Evolutionary conservation across 768 basidiomycete genomes (phyloP), one percentile per base, ranked within the genome.

Genomic region (Rubroboletus satanas): DNA sequence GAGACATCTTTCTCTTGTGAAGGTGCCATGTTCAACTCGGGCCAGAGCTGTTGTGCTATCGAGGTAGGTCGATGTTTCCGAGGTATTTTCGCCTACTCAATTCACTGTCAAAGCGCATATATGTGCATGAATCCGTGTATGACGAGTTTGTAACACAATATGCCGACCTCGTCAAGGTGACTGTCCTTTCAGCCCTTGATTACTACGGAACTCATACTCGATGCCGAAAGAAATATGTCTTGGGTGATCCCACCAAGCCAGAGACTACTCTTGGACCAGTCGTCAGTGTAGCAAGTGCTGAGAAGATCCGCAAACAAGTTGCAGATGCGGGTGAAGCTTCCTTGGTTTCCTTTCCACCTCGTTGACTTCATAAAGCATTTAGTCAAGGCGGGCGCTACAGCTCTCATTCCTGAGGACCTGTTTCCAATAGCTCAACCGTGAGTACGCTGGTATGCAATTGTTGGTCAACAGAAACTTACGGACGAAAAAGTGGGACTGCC

Each of bases 1-100:
- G 5, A 55, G 11, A 12, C 8, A 1, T 21, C 5, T 21, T 28
- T 28, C 21, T 28, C 26, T 41, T 35, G 21, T 38, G 1, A 62
- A 93, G 90, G 93, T 36, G 87, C 93, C 5, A 86, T 95, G 74
- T 99, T 93, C 78, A 98, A 98, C 72, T 94, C 95, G 15, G 97
- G 97, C 2, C 97, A 99, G 73, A 95, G 93, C 59, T 98, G 96
- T 71, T 98, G 96, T 66, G 84, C 89, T 0, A 77, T 98, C 56
- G 97, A 99, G 77, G 90, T 88, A 57, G 15, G 75, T 64, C 6
- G 35, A 32, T 39, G 23, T 28, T 39, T 33, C n/a, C 33, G 15
- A 21, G 21, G 28, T 15, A 17, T 28, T 31, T 35, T 49, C 28
- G 36, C 17, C 5, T 8, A 1, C 32, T 39, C 18, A 11, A 15